Conservation (phyloP, 2,329 filamentous ascomycete genomes). For the Xylaria sp. region DNA sequence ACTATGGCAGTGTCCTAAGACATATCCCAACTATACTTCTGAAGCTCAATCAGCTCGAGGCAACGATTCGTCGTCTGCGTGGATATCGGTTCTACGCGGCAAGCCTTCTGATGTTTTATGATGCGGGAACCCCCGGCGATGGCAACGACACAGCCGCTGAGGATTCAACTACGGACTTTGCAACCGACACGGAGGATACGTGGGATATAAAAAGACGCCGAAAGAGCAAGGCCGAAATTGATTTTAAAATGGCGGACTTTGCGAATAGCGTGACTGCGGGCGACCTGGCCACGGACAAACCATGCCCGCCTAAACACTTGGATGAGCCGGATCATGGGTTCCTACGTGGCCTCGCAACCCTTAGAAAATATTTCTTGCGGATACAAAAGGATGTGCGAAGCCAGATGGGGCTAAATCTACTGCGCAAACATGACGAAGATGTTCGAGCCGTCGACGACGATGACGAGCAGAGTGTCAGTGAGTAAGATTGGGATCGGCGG, state of each 20-base stretch:
- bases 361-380: slow-evolving; percentile 85
- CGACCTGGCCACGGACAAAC: slow-evolving; percentile 70
- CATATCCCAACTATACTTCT: slow-evolving; percentile 90
- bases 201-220: slow-evolving; percentile 54
- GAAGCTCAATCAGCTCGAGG: slow-evolving; percentile 84
- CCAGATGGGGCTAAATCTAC: slow-evolving; percentile 59
- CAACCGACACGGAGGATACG: slow-evolving; percentile 68
- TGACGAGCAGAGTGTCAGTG: slow-evolving; percentile 44
- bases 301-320: slow-evolving; percentile 85
- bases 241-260: slow-evolving; percentile 98
- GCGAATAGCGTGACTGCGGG: slow-evolving; percentile 96
- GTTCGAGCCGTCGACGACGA: slow-evolving; percentile 41
- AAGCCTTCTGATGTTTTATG: slow-evolving; percentile 94
- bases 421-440: slow-evolving; percentile 39
- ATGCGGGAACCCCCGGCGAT: slow-evolving; percentile 75
- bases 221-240: slow-evolving; percentile 72
- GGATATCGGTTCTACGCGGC: slow-evolving; percentile 97
- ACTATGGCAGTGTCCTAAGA: slow-evolving; percentile 79
- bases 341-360: slow-evolving; percentile 80
- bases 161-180: slow-evolving; percentile 68
- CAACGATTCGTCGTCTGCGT: slow-evolving; percentile 80
- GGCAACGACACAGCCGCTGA: slow-evolving; percentile 64
- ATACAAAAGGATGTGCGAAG: slow-evolving; percentile 82
- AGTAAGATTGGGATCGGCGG: slow-evolving; percentile 36
- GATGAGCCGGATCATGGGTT: slow-evolving; percentile 89